phyloP scores from a whole-genome alignment of 1,284 basidiomycete genomes.

The Trametes polyzona region DNA sequence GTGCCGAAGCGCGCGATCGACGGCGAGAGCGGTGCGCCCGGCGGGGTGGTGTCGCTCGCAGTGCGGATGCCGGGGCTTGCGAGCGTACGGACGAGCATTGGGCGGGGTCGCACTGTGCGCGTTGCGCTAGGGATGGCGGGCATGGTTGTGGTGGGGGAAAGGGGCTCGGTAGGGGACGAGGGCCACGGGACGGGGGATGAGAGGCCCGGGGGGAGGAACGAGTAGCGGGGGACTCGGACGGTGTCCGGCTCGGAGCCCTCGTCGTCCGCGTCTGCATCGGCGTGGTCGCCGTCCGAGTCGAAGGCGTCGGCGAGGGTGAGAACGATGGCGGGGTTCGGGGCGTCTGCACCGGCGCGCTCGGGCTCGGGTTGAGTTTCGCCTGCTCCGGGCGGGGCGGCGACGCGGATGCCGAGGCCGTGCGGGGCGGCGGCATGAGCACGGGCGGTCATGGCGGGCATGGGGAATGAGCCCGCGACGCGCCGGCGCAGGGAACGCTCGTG shows the following conservation, averaged over 20 bases:
- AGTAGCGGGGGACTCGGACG: too few species aligned
- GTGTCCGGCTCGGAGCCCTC: not conserved
- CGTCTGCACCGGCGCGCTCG: not conserved
- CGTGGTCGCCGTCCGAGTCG: not conserved
- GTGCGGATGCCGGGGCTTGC: not conserved
- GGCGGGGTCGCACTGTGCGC: too few species aligned
- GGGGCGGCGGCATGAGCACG: not conserved
- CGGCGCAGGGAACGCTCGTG: not conserved
- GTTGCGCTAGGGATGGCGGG: not conserved
- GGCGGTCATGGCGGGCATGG: not conserved
- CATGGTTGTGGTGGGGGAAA: not conserved
- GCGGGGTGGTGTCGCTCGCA: not conserved
- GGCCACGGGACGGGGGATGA: conserved; percentile 7
- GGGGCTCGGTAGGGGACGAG: not conserved
- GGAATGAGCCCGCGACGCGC: conserved; percentile 3
- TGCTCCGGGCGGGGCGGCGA: not conserved
- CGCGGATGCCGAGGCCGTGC: not conserved
- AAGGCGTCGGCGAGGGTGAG: conserved; percentile 12
- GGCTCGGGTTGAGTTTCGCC: not conserved
- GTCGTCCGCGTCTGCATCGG: not conserved
- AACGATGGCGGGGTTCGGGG: not conserved
- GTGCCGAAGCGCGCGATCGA: conserved; percentile 8
- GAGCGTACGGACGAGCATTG: conserved; percentile 6
- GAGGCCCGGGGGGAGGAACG: conserved; percentile 20
- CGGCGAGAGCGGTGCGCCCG: conserved; percentile 3